phyloP scores from a whole-genome alignment of 148 eudicot species.

The Vaccinium vitisidaea region DNA sequence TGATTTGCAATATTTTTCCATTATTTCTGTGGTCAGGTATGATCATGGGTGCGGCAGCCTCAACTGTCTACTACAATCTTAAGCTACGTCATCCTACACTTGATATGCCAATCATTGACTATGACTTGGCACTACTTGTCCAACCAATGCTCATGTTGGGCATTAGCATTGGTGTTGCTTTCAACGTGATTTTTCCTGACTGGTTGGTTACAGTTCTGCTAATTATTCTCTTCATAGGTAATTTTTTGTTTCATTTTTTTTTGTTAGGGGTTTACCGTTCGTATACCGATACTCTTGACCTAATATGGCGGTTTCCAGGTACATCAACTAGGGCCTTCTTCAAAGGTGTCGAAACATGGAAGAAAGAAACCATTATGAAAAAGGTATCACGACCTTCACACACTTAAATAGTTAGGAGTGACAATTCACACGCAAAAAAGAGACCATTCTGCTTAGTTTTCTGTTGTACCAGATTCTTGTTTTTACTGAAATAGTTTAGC shows the following conservation, averaged over 20 bases:
- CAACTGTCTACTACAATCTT: slow-evolving; percentile 83
- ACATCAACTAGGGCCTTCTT: slow-evolving; percentile 74
- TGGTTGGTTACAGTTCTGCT: slow-evolving; percentile 95
- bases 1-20: slow-evolving; percentile 8
- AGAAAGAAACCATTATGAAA: slow-evolving; percentile 68
- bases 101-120: slow-evolving; percentile 90
- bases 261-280: background rate
- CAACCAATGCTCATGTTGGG: slow-evolving; percentile 99
- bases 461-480: background rate
- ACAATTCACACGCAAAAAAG: background rate
- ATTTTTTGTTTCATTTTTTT: background rate
- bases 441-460: background rate
- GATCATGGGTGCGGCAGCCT: slow-evolving; percentile 92
- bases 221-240: slow-evolving; percentile 78
- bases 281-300: background rate
- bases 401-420: slow-evolving; percentile 10
- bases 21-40: slow-evolving; percentile 50
- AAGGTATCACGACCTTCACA: slow-evolving; percentile 36
- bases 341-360: slow-evolving; percentile 81
- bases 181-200: slow-evolving; percentile 87
- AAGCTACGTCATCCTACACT: slow-evolving; percentile 84
- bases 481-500: background rate
- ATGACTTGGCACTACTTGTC: slow-evolving; percentile 85
- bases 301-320: slow-evolving; percentile 35
- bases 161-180: slow-evolving; percentile 86